Evolutionary conservation across 495 filamentous ascomycete species (phyloP).

Genomic region (Xylaria acuta): DNA sequence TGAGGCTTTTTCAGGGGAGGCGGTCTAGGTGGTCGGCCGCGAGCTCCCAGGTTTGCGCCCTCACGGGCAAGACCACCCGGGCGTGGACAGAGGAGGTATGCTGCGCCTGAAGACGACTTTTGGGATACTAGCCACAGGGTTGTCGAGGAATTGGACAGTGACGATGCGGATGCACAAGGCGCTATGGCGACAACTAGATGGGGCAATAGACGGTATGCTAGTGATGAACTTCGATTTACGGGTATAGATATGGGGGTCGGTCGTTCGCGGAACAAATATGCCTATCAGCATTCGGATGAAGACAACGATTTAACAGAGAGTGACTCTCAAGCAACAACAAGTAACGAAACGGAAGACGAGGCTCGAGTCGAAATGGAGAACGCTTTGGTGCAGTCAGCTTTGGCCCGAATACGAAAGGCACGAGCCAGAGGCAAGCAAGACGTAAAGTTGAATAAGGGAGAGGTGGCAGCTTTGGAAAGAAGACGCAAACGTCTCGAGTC

Average conservation of each 20-base stretch:
- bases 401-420: slow-evolving; percentile 78
- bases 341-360: slow-evolving; percentile 61
- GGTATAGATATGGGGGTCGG: slow-evolving; percentile 63
- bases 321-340: slow-evolving; percentile 51
- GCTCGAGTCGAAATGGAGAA: slow-evolving; percentile 69
- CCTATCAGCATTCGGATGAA: slow-evolving; percentile 56
- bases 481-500: slow-evolving; percentile 65
- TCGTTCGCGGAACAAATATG: slow-evolving; percentile 47
- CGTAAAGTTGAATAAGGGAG: slow-evolving; percentile 74
- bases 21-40: slow-evolving; percentile 99
- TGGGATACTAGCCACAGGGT: slow-evolving; percentile 52
- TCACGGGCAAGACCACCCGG: slow-evolving; percentile 97
- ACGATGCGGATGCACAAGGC: slow-evolving; percentile 67
- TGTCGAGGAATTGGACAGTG: slow-evolving; percentile 76
- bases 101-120: slow-evolving; percentile 57
- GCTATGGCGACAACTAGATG: slow-evolving; percentile 54
- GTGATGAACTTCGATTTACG: slow-evolving; percentile 68
- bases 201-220: slow-evolving; percentile 54
- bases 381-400: slow-evolving; percentile 71
- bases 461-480: slow-evolving; percentile 75
- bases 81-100: slow-evolving; percentile 72
- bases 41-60: slow-evolving; percentile 95
- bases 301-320: slow-evolving; percentile 61
- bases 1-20: slow-evolving; percentile 99
- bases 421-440: slow-evolving; percentile 74